Base-by-base conservation (phyloP, 2,329 filamentous ascomycete species). In the Diaporthe citriasiana region DNA sequence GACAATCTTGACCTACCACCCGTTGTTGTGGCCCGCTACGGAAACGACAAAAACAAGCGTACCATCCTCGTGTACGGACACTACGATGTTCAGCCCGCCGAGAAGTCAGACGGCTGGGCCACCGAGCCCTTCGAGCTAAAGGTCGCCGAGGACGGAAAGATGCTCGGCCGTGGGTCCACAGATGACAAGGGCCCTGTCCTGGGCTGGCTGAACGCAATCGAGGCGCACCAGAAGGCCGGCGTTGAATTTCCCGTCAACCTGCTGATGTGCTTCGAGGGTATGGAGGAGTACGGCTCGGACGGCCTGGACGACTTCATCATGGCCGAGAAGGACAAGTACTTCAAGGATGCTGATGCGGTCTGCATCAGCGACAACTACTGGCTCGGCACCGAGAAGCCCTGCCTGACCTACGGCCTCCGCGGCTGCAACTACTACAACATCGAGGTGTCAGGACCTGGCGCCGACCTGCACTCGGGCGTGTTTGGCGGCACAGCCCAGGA, bases 311-410 rank as follows among this genome's bases (percentile, higher is more conserved):
- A 98, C 79, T 93, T 98, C 78, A 98, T 99, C 85, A 89, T 93
- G 78, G 92, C 90, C 60, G 97, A 99, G 86, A 95, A 93, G 78
- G 95, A 97, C 86, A 93, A 94, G 80, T 98, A 93, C 88, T 99
- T 99, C 87, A 95, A 95, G 81, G 96, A 98, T 80, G 92, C 95
- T 47, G 97, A 99, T 78, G 97, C 95, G 8, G 95, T 98, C 75
- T 99, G 97, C 87, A 99, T 99, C 82, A 98, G 95, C 63, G 97
- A 99, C 85, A 99, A 99, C 90, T 99, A 99, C 91, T 99, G 97
- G 97, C 92, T 99, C 53, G 97, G 97, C 74, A 98, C 97, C 8
- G 95, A 98, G 89, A 98, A 98, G 89, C 97, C 97, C 17, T 99
- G 97, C 84, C 86, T 99, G 81, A 99, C 97, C 13, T 99, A 99